Evolutionary conservation across 257 asterid genomes (phyloP).

Genomic region (Lycium ferocissimum): DNA sequence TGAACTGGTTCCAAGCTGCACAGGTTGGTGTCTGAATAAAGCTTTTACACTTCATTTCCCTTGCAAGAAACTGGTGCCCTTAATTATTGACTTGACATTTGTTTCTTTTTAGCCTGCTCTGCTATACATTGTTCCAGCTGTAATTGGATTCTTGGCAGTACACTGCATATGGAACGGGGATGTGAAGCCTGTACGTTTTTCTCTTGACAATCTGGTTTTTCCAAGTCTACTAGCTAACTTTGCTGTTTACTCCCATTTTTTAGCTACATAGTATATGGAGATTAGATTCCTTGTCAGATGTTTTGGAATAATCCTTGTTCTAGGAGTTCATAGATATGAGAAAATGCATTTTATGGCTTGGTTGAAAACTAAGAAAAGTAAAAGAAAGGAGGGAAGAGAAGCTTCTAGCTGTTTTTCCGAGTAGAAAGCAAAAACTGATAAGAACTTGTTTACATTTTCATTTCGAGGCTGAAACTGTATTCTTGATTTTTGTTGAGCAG

Average conservation of each 20-base stretch:
- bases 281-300: not conserved
- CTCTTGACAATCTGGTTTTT: not conserved
- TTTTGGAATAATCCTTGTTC: not conserved
- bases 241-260: not conserved
- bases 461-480: constrained; percentile 1
- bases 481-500: constrained; percentile 25
- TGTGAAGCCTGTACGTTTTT: constrained; percentile 74
- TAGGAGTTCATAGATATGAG: not conserved
- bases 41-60: constrained; percentile 11
- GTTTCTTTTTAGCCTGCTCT: constrained; percentile 81
- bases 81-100: constrained; percentile 20
- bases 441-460: not conserved
- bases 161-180: constrained; percentile 94
- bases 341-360: not conserved
- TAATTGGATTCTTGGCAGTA: constrained; percentile 85
- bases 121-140: constrained; percentile 93
- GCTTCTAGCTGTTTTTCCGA: not conserved
- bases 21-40: constrained; percentile 58
- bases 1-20: constrained; percentile 99
- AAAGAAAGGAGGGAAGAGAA: not conserved
- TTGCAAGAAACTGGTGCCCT: not conserved
- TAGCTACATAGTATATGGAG: not conserved
- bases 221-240: not conserved
- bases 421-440: not conserved
- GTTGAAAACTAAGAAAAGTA: not conserved